Evolutionary conservation across 257 asterid species (phyloP).

Genomic region (Solanum ahanhuiri): DNA sequence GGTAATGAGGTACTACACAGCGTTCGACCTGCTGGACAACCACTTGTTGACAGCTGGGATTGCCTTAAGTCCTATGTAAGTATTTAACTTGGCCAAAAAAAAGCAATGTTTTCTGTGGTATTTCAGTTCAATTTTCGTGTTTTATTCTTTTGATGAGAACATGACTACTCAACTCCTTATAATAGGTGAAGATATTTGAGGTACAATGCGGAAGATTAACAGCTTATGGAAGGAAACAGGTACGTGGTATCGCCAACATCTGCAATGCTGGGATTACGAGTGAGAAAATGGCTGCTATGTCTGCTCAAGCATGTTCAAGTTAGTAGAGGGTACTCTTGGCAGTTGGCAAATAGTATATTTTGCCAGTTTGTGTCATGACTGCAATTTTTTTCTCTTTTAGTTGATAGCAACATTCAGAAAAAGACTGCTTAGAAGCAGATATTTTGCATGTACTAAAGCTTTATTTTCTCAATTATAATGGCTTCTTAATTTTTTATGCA

Average conservation of each 20-base stretch:
- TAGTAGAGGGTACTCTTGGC: not conserved
- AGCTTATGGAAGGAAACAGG: slow-evolving; percentile 87
- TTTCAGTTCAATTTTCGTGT: not conserved
- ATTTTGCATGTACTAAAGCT: not conserved
- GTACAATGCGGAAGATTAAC: slow-evolving; percentile 64
- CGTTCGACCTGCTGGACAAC: slow-evolving; percentile 59
- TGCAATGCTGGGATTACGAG: slow-evolving; percentile 65
- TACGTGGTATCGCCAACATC: slow-evolving; percentile 76
- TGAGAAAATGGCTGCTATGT: slow-evolving; percentile 69
- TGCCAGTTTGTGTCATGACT: not conserved
- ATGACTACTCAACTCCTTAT: not conserved
- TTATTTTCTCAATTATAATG: not conserved
- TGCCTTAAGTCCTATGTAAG: slow-evolving; percentile 84
- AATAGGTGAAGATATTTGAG: slow-evolving; percentile 66
- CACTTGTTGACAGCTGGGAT: slow-evolving; percentile 13
- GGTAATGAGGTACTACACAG: slow-evolving; percentile 45
- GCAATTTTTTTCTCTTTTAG: not conserved
- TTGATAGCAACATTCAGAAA: not conserved
- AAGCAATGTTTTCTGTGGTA: not conserved
- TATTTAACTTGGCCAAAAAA: not conserved
- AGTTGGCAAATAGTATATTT: not conserved
- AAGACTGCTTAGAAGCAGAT: not conserved
- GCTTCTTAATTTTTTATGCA: too few species aligned
- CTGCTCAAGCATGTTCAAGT: slow-evolving; percentile 57
- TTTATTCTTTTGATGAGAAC: not conserved